A percentile compares a stretch with the other conserved stretches of the same genome.
Conservation (phyloP, 192 early-diverging fungal species). For the Lobosporangium transversale region DNA sequence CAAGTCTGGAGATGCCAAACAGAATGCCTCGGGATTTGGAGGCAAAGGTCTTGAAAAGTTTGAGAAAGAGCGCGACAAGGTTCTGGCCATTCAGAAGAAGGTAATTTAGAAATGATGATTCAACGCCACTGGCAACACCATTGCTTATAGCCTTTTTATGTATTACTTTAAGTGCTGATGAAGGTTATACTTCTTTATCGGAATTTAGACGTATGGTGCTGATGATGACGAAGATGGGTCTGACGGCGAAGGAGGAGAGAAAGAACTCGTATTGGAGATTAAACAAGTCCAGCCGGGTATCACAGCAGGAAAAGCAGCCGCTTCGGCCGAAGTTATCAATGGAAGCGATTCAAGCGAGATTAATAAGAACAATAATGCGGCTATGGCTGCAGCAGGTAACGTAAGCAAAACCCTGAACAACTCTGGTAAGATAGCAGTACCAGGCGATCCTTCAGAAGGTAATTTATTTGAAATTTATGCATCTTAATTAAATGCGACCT, state of each 20-base stretch:
- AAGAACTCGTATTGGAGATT: slow-evolving; percentile 46
- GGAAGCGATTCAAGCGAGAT: slow-evolving; percentile 20
- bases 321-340: slow-evolving; percentile 28
- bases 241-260: slow-evolving; percentile 71
- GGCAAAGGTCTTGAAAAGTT: slow-evolving; percentile 96
- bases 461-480: not conserved
- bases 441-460: slow-evolving; percentile 28
- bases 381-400: slow-evolving; percentile 6
- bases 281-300: slow-evolving; percentile 55
- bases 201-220: slow-evolving; percentile 77
- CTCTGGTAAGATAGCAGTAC: too few species aligned
- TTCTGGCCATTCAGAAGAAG: slow-evolving; percentile 93
- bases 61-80: slow-evolving; percentile 89
- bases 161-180: not conserved
- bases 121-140: too few species aligned
- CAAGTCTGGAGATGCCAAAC: slow-evolving; percentile 76
- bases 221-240: slow-evolving; percentile 73
- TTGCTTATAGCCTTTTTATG: too few species aligned
- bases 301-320: slow-evolving; percentile 50
- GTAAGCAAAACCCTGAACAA: too few species aligned
- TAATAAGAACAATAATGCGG: slow-evolving; percentile 12
- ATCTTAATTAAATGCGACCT: not conserved
- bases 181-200: not conserved
- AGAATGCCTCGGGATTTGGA: slow-evolving; percentile 86
- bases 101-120: too few species aligned